Base-by-base conservation (phyloP, 352 stramenopile species). In the Peronospora destructor region DNA sequence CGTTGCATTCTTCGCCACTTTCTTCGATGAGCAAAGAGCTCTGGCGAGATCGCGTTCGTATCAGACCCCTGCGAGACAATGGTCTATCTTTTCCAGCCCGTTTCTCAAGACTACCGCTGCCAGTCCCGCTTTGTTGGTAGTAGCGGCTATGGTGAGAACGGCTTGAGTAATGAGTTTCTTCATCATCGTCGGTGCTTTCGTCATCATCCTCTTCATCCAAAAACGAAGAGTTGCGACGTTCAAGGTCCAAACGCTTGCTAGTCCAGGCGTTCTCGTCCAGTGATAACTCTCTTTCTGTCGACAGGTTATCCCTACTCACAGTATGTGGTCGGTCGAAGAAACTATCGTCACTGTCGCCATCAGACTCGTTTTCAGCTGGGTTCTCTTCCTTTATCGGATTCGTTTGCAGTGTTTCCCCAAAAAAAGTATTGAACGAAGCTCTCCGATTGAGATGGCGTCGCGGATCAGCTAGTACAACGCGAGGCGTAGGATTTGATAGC, bases 331-430 rank as follows among this genome's bases (percentile, higher is more conserved):
- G 34, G 23, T 69, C 42, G 12, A 60, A 45, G 8, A 59, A 44
- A 49, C 45, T 64, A 33, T 64, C 58, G 26, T 66, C 55, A 29
- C 59, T 63, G 35, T 84, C 58, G 6, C 74, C 63, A 17, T 80
- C 71, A 11, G 66, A 77, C 39, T 89, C 73, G 8, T 73, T 68
- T 10, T 66, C 56, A n/a, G 54, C 59, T 19, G 69, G 68, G 28
- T 68, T 82, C 28, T 85, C 78, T 53, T 89, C 78, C 49, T 84
- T 56, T 29, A 88, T 86, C 7, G 68, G 64, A 12, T 75, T 59
- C 0, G 59, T 62, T 33, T 59, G 61, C 42, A 85, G 59, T 0
- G 64, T 56, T 25, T 87, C 78, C 7, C 67, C 67, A 33, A 84
- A 83, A 44, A 85, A 61, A 14, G 46, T 62, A 17, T 69, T 85